These are phyloP conservation scores for Tremellales sp. DNA, from an alignment of 1,284 basidiomycete species.

Conservation along the genomic window DNA sequence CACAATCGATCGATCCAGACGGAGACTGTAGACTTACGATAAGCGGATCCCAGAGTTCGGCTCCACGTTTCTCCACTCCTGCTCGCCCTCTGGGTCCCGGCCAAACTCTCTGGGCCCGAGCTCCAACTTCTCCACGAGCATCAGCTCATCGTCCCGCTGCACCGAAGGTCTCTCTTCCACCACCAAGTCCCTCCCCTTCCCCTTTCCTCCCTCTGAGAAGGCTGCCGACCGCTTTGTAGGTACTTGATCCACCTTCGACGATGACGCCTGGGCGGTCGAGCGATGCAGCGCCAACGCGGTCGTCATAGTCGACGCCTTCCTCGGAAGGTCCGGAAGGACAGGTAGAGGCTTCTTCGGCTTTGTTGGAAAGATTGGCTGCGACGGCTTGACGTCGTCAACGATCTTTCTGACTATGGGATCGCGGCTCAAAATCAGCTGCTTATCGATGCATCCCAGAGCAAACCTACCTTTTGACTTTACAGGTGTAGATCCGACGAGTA, in stretches of 20 bases:
- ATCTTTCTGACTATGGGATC: conserved; percentile 1
- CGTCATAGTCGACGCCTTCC: too few species aligned
- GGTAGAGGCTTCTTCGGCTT: conserved; percentile 7
- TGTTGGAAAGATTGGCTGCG: not conserved
- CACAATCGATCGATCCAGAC: not conserved
- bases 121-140: conserved; percentile 67
- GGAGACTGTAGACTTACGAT: conserved; percentile 55
- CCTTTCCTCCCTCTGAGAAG: conserved; percentile 8
- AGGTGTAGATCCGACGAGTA: conserved; percentile 37
- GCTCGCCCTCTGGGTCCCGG: conserved; percentile 39
- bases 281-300: too few species aligned
- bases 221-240: conserved; percentile 6
- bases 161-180: conserved; percentile 11
- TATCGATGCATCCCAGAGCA: not conserved
- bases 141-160: conserved; percentile 58
- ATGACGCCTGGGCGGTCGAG: conserved; percentile 7
- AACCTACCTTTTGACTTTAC: conserved; percentile 20
- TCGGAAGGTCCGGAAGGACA: conserved; percentile 5
- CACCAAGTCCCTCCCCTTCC: conserved; percentile 10
- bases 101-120: conserved; percentile 66
- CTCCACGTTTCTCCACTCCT: conserved; percentile 66
- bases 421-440: not conserved
- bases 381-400: not conserved
- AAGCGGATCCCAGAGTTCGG: conserved; percentile 84
- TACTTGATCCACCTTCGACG: not conserved